Evolutionary conservation across 345 rosid genomes (phyloP), one percentile per base, ranked within the genome.

Genomic region (Salix viminalis): DNA sequence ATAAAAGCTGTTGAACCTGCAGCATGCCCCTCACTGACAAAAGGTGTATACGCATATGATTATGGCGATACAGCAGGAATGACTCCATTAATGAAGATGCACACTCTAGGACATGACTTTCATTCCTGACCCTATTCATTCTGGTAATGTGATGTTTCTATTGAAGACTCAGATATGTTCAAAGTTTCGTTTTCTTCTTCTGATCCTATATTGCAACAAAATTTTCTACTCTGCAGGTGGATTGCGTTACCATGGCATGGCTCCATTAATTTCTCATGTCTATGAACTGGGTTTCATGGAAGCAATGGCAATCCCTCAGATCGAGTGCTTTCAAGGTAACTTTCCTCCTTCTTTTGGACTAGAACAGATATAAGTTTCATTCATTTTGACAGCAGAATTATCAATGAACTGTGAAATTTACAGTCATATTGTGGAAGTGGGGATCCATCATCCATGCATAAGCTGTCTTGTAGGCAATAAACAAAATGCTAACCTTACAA

Each of bases 1-100:
- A 88, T 93, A 71, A 86, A 86, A 82, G 97, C 99, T 0, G 91
- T 93, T 44, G 99, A 95, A 77, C 99, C 99, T 21, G 36, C 96
- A 4, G 97, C 97, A 12, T 95, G 99, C 75, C 99, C 99, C 65
- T 92, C 99, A 0, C 76, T 92, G 58, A 95, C 97, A 30, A 92
- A 89, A 85, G 99, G 99, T 1, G 86, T 89, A 30, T 91, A 93
- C 23, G 92, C 97, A n/a, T 92, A 93, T 76, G 97, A 95, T 82
- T 95, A 75, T 44, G 97, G 96, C 0, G 99, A 92, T 69, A 91
- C 94, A 1, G 99, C 90, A 14, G 97, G 97, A 77, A 24, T 95
- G 90, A 95, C 97, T 67, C 99, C 99, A 44, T 79, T 95, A 87
- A 90, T 93, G 99, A 95, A 95, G 96, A 93, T 95, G 99, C 99